A percentile compares a stretch with the other conserved stretches of the same genome.
Conservation (phyloP, 1,284 basidiomycete species). For the Pseudozyma sp. region DNA sequence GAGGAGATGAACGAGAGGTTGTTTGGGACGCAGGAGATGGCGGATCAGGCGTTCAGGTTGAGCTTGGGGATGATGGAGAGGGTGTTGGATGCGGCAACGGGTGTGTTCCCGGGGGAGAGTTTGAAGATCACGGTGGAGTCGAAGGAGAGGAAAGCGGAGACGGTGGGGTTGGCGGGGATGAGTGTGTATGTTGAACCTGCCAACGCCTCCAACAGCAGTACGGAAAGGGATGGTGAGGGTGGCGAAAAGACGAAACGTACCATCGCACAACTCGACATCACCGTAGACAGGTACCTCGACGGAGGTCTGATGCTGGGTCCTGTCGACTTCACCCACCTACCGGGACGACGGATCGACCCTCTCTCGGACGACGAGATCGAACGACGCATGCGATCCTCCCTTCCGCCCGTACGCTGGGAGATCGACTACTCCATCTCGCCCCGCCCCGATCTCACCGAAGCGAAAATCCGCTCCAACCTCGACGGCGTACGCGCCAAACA, state of each 20-base stretch:
- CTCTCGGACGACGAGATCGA: slow-evolving; percentile 53
- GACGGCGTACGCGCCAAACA: slow-evolving; percentile 44
- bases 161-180: slow-evolving; percentile 27
- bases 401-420: slow-evolving; percentile 47
- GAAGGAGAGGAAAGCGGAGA: slow-evolving; percentile 13
- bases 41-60: slow-evolving; percentile 81
- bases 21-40: slow-evolving; percentile 77
- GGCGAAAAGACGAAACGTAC: slow-evolving; percentile 2
- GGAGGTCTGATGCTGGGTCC: slow-evolving; percentile 57
- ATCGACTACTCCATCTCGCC: slow-evolving; percentile 62
- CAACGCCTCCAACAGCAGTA: not conserved
- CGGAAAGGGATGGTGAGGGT: not conserved
- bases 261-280: slow-evolving; percentile 59
- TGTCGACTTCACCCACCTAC: slow-evolving; percentile 52
- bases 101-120: slow-evolving; percentile 74
- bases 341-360: slow-evolving; percentile 45
- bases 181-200: slow-evolving; percentile 58
- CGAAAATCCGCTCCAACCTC: slow-evolving; percentile 46
- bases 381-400: slow-evolving; percentile 27
- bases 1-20: slow-evolving; percentile 87
- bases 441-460: slow-evolving; percentile 47
- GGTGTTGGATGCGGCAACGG: slow-evolving; percentile 75
- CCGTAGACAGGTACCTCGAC: slow-evolving; percentile 63
- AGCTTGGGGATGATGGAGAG: slow-evolving; percentile 81
- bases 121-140: slow-evolving; percentile 61